Base-by-base conservation (phyloP, 2,329 filamentous ascomycete species). In the Grosmannia serpens region DNA sequence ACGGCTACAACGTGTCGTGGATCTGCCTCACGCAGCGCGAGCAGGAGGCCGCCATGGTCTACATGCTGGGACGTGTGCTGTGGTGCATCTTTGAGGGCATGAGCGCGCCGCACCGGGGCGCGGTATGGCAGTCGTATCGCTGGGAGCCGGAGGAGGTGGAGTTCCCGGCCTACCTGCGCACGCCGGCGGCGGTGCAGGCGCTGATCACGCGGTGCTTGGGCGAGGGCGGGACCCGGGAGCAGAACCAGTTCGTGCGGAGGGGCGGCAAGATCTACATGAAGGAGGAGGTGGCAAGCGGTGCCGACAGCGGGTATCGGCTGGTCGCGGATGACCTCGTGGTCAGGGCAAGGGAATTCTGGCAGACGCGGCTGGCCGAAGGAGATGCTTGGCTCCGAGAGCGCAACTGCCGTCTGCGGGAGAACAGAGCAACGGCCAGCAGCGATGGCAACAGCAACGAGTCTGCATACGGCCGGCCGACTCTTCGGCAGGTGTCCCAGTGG, bases 11-110 rank as follows among this genome's bases (percentile, higher is more conserved):
- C 62, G 70, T 80, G 9, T 70, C 80, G 4, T 85, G 81, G 81
- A 71, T 76, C 5, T 77, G 75, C 56, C 72, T 84, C n/a, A 75
- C 71, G 17, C 66, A 68, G 1, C 61, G 60, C 3, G 81, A 84
- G 62, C 77, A 80, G 62, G 82, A 84, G 64, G 73, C 77, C 0
- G 81, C 81, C 24, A 78, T 82, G 66, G 81, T 83, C 1, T 85
- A 83, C 68, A 83, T 84, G 81, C 75, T 85, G 20, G 82, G 81
- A 7, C 75, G 81, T 46, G 73, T 83, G 29, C 70, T 85, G 53
- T 85, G 81, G 81, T 84, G 82, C 65, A 76, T 84, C 20, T 84
- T 84, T 59, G 82, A 85, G 66, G 80, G 79, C 24, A 76, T 78
- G 64, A 79, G 78, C 60, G 80, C 80, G 2, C 81, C 81, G 1